Evolutionary conservation across 768 basidiomycete genomes (phyloP).

Genomic region (Floccularia luteovirens): DNA sequence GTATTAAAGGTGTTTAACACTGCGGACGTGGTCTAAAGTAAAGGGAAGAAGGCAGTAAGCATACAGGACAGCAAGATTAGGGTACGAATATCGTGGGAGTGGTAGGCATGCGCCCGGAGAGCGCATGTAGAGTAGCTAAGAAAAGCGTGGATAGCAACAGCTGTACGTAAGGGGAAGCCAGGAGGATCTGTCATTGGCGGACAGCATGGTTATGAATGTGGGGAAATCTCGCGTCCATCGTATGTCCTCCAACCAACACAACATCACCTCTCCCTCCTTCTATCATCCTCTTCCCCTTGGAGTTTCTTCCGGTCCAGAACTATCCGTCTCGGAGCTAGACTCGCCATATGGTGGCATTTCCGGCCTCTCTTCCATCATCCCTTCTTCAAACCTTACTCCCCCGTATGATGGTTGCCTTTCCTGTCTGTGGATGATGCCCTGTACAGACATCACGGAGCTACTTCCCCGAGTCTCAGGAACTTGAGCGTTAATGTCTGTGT

Average conservation of each 20-base stretch:
- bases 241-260: constrained; percentile 3
- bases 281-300: no score
- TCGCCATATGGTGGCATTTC: not conserved
- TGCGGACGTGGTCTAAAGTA: constrained; percentile 6
- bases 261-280: not conserved
- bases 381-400: constrained; percentile 27
- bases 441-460: constrained; percentile 21
- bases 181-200: constrained; percentile 33
- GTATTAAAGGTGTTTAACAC: not conserved
- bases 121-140: constrained; percentile 34
- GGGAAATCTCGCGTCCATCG: constrained; percentile 23
- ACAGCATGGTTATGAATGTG: constrained; percentile 31
- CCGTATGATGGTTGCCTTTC: no score
- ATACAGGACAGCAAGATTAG: constrained; percentile 17
- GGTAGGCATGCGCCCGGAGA: constrained; percentile 40
- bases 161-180: constrained; percentile 36
- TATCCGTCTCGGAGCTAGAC: not conserved
- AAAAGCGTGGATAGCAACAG: constrained; percentile 45
- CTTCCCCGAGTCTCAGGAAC: constrained; percentile 23
- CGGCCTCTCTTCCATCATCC: constrained; percentile 19
- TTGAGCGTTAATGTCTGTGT: constrained; percentile 17
- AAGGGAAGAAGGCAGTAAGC: constrained; percentile 4
- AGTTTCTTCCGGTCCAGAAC: not conserved
- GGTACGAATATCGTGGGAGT: constrained; percentile 37
- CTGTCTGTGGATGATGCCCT: no score